Evolutionary conservation across 73 alveolate species (phyloP).

Genomic region (Paramecium pentaurelia): DNA sequence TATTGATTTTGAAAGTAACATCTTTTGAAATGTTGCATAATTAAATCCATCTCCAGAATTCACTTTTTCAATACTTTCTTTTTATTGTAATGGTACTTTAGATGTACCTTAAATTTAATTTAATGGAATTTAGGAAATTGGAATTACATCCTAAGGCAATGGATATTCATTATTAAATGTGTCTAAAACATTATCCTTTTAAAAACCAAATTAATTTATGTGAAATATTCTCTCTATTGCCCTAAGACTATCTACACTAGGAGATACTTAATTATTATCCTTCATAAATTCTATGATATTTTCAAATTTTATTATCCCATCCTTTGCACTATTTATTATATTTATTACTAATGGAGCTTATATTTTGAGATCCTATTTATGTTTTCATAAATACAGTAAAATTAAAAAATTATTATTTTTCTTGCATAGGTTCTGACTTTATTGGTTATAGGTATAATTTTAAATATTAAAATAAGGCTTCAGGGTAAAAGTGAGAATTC

Average conservation of each 20-base stretch:
- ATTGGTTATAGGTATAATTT: background rate
- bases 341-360: background rate
- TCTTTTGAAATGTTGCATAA: background rate
- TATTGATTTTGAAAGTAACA: background rate
- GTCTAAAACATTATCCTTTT: background rate
- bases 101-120: background rate
- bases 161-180: conserved; percentile 7
- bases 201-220: background rate
- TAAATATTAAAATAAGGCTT: conserved; percentile 9
- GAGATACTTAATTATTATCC: background rate
- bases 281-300: background rate
- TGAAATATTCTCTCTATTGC: background rate
- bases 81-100: background rate
- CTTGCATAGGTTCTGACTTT: background rate
- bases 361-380: background rate
- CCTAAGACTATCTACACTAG: background rate
- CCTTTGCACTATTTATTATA: background rate
- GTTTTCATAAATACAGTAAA: background rate
- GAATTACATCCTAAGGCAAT: background rate
- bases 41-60: conserved; percentile 35
- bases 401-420: background rate
- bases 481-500: conserved; percentile 25
- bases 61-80: background rate
- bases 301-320: background rate
- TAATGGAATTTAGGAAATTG: background rate